Conservation (phyloP, 108 stramenopile species). For the Pelagomonas calceolata region DNA sequence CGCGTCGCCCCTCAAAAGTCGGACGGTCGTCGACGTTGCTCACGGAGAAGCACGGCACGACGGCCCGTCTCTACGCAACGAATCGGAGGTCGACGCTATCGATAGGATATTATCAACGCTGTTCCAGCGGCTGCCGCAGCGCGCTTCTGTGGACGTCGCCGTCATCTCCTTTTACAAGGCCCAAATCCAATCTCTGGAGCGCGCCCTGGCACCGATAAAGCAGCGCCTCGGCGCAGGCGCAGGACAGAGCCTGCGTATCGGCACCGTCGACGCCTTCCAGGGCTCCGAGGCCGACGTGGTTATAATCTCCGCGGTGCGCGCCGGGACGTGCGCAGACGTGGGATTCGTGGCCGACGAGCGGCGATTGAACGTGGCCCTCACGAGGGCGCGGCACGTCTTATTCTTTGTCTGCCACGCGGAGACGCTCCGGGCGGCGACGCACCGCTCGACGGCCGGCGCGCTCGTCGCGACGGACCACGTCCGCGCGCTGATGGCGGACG, state of each 20-base stretch:
- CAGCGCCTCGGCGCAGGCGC: no score
- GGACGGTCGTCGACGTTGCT: no score
- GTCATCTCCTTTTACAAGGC: not conserved
- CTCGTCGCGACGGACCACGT: no score
- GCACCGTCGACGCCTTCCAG: slow-evolving; percentile 15
- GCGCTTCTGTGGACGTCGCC: not conserved
- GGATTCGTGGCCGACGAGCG: slow-evolving; percentile 11
- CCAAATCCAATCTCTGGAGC: not conserved
- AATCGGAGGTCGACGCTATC: no score
- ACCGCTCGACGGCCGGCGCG: not conserved
- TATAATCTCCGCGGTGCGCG: slow-evolving; percentile 5
- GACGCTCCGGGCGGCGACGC: not conserved
- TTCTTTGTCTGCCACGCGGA: slow-evolving; percentile 6
- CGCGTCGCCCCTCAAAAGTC: no score
- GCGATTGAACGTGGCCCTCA: slow-evolving; percentile 17
- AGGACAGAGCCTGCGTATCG: no score
- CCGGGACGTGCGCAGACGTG: not conserved
- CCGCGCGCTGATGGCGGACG: no score
- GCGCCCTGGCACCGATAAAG: not conserved
- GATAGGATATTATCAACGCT: no score
- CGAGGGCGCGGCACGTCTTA: slow-evolving; percentile 7
- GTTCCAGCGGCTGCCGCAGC: no score
- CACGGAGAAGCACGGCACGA: no score
- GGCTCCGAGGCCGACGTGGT: slow-evolving; percentile 17
- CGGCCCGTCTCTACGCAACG: no score